These are phyloP conservation scores for Ramaria sp. DNA, from an alignment of 768 basidiomycete species.

Conservation along the genomic window DNA sequence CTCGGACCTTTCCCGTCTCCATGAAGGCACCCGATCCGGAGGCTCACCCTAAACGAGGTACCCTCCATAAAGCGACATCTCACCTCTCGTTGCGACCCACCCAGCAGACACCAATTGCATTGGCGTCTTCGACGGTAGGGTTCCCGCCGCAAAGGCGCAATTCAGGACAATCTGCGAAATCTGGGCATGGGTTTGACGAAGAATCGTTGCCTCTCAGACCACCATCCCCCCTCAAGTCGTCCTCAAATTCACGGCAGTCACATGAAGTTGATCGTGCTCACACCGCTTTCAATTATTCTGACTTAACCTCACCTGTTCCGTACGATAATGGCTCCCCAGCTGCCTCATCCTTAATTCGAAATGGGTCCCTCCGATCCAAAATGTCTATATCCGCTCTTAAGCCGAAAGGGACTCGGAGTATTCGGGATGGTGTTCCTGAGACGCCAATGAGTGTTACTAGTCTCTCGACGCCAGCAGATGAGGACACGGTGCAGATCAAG, in stretches of 20 bases:
- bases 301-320: slow-evolving; percentile 29
- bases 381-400: slow-evolving; percentile 61
- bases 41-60: neutral
- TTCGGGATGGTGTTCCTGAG: slow-evolving; percentile 22
- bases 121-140: neutral
- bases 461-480: slow-evolving; percentile 20
- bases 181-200: neutral
- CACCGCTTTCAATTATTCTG: slow-evolving; percentile 23
- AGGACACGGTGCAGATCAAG: slow-evolving; percentile 56
- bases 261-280: slow-evolving; percentile 5
- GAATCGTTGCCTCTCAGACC: slow-evolving; percentile 3
- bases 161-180: neutral
- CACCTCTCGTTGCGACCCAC: neutral
- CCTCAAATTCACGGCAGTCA: neutral
- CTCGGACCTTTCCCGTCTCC: neutral
- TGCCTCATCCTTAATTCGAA: slow-evolving; percentile 22
- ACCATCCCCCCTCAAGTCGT: slow-evolving; percentile 10
- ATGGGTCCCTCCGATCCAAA: slow-evolving; percentile 40
- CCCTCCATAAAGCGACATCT: neutral
- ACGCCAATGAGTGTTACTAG: slow-evolving; percentile 20
- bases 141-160: slow-evolving; percentile 1
- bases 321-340: slow-evolving; percentile 25
- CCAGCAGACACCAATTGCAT: neutral
- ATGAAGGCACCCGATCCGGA: neutral
- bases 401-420: slow-evolving; percentile 22